Base-by-base conservation (phyloP, 192 early-diverging fungal species). In the Coemansia sp. region DNA sequence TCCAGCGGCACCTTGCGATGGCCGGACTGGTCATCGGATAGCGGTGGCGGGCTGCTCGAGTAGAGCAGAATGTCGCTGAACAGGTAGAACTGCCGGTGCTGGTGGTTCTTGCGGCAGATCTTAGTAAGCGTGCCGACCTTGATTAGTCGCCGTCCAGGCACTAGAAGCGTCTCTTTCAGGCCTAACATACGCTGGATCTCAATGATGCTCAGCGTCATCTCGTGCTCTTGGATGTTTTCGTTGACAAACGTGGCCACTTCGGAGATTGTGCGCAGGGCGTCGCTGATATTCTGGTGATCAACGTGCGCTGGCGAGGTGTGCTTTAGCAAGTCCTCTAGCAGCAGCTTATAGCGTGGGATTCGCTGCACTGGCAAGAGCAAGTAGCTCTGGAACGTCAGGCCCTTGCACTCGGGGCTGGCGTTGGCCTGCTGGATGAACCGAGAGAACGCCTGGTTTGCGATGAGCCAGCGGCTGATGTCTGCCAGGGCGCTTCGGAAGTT, bases 51-150 rank as follows among this genome's bases (percentile, higher is more conserved):
- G 11, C 87, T 85, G 60, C 86, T 89, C 9, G 89, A 86, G 80
- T 89, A 91, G 35, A 94, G 75, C 11, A 94, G 81, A 37, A 89
- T 86, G 74, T 94, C 92, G 38, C 88, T 89, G 69, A 94, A 87
- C 48, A 94, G 72, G 59, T 91, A 89, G 55, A 94, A 84, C 46
- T 81, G 71, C 36, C 91, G 85, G 24, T 76, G 71, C 70, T 94
- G 92, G 70, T 91, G 85, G 69, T 77, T 87, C 55, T 85, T 86
- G 46, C 91, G 86, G 69, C 88, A 92, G 18, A 92, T 87, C 86
- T 90, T 94, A 39, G 84, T 86, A 24, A 94, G 86, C 6, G 61
- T 65, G 5, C 91, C 92, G 7, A 71, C 63, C 67, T 83, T 85
- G 31, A 94, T 61, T 50, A 94, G 77, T 53, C 77, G 82, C 37